A percentile compares a stretch with the other conserved stretches of the same genome.
Conservation (phyloP, 352 stramenopile species). For the Vaucheria bursata region DNA sequence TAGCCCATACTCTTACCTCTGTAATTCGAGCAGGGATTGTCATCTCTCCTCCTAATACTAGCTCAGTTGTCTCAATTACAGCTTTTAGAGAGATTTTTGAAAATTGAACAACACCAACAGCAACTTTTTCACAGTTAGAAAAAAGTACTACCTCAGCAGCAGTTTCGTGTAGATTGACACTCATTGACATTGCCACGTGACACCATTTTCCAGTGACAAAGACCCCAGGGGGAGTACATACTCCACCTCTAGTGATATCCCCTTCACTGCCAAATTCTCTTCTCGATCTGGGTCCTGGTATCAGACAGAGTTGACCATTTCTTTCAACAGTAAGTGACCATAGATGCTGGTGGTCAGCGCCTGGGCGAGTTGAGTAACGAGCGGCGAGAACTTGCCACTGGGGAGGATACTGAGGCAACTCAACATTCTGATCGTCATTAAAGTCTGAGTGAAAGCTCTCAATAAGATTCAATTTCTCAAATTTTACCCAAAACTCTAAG, state of each 20-base stretch:
- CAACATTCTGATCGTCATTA: not conserved
- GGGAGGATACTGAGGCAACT: not conserved
- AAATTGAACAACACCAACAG: conserved; percentile 2
- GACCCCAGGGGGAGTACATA: conserved; percentile 7
- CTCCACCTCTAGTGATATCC: conserved; percentile 1
- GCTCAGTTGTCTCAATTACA: conserved; percentile 15
- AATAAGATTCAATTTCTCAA: not conserved
- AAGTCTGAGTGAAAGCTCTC: not conserved
- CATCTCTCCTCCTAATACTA: conserved; percentile 34
- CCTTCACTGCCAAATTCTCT: conserved; percentile 10
- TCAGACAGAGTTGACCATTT: conserved; percentile 37
- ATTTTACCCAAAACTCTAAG: conserved; percentile 30
- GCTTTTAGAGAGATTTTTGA: not conserved
- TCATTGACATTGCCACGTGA: conserved; percentile 30
- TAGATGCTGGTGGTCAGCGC: conserved; percentile 20
- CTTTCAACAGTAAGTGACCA: conserved; percentile 44
- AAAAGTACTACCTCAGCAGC: conserved; percentile 24
- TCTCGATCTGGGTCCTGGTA: conserved; percentile 22
- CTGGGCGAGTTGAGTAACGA: conserved; percentile 1
- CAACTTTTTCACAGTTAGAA: conserved; percentile 16
- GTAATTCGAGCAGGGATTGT: conserved; percentile 17
- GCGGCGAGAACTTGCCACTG: conserved; percentile 27
- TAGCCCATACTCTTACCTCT: conserved; percentile 34
- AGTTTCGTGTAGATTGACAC: conserved; percentile 28
- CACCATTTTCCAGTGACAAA: conserved; percentile 21